A percentile compares a stretch with the other conserved stretches of the same genome.
Conservation (phyloP, 176 grass and related monocot species). For the Rhipidocladum racemiflorum region DNA sequence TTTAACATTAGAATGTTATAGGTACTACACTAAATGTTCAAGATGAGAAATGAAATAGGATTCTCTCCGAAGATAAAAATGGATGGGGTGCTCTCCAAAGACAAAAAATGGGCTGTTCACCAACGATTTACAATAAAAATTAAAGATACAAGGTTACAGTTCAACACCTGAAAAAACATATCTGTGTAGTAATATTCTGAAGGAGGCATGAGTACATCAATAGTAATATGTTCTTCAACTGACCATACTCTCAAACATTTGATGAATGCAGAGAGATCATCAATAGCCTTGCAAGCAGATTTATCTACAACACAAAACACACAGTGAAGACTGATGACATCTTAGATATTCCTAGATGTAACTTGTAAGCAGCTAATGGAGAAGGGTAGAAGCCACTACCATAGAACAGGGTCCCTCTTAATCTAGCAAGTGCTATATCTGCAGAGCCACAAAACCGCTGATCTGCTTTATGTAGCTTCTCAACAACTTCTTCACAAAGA, state of each 20-base stretch:
- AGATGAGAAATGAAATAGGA: not conserved
- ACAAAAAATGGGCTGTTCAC: not conserved
- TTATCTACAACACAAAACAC: constrained; percentile 60
- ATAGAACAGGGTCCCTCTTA: constrained; percentile 79
- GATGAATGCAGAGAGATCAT: constrained; percentile 75
- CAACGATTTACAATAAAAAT: constrained; percentile 6
- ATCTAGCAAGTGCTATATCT: constrained; percentile 86
- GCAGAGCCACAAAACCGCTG: constrained; percentile 82
- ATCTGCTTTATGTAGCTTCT: constrained; percentile 90
- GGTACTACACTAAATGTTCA: not conserved
- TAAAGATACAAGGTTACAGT: not conserved
- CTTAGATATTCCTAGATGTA: constrained; percentile 17
- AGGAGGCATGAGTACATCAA: constrained; percentile 97
- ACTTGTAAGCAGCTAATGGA: constrained; percentile 10
- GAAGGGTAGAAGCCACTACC: constrained; percentile 54
- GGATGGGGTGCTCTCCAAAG: not conserved
- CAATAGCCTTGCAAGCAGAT: constrained; percentile 80
- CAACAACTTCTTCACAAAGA: constrained; percentile 88
- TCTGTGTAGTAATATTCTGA: constrained; percentile 75
- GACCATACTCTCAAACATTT: constrained; percentile 79
- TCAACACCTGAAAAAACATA: constrained; percentile 89
- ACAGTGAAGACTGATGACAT: not conserved
- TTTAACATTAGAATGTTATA: constrained; percentile 8
- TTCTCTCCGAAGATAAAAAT: constrained; percentile 11
- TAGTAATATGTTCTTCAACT: constrained; percentile 59